phyloP scores from a whole-genome alignment of 108 stramenopile genomes.

The Skeletonema menzelii region DNA sequence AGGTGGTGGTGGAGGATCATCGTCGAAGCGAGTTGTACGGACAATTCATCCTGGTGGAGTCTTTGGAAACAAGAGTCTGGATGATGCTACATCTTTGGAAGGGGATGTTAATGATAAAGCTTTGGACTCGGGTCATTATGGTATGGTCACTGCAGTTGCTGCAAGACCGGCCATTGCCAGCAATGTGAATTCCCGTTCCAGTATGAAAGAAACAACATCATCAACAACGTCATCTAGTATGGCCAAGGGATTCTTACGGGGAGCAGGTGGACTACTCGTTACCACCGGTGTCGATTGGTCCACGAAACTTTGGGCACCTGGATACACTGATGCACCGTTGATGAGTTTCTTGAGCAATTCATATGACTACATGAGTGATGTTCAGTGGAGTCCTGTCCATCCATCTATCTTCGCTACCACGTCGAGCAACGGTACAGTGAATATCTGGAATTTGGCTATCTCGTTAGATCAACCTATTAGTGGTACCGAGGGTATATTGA shows the following conservation, averaged over 20 bases:
- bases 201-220: constrained; percentile 10
- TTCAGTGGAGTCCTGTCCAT: constrained; percentile 85
- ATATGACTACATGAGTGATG: constrained; percentile 92
- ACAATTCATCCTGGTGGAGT: constrained; percentile 47
- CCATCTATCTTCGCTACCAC: constrained; percentile 85
- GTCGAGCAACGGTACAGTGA: constrained; percentile 82
- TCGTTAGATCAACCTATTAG: constrained; percentile 84
- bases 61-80: constrained; percentile 1
- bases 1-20: constrained; percentile 49
- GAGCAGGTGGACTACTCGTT: constrained; percentile 70
- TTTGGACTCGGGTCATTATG: constrained; percentile 62
- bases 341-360: constrained; percentile 80
- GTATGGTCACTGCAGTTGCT: constrained; percentile 74
- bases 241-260: constrained; percentile 75
- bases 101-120: constrained; percentile 23
- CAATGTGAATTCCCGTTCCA: constrained; percentile 23
- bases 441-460: constrained; percentile 82
- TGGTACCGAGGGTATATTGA: constrained; percentile 75
- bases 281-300: constrained; percentile 91
- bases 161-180: constrained; percentile 51
- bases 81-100: background rate
- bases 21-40: constrained; percentile 53
- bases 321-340: constrained; percentile 70
- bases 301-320: constrained; percentile 87
- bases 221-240: constrained; percentile 33